Conservation (phyloP, 352 stramenopile genomes). For the Blastocystis sp. region DNA sequence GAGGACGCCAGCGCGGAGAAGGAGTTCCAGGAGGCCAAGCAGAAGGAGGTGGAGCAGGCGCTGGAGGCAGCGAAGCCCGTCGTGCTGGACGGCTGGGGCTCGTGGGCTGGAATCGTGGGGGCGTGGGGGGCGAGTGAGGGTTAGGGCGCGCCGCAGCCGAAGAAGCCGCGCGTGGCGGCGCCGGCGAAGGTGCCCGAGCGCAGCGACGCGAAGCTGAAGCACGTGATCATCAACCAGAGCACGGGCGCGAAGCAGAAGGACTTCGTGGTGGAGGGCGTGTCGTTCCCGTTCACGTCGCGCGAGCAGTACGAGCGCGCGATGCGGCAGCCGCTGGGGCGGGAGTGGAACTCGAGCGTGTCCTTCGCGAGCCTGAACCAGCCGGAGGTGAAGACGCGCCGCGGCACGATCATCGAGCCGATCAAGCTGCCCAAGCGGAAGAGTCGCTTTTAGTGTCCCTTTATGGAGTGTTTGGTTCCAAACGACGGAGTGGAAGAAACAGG, state of each 20-base stretch:
- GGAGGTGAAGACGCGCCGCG: constrained; percentile 58
- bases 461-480: background rate
- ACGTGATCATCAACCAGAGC: constrained; percentile 76
- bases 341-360: constrained; percentile 72
- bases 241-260: constrained; percentile 71
- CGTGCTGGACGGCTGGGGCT: constrained; percentile 86
- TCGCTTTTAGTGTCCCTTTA: background rate
- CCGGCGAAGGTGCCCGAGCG: constrained; percentile 76
- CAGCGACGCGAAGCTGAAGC: constrained; percentile 80
- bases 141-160: constrained; percentile 19
- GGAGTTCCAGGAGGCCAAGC: constrained; percentile 78
- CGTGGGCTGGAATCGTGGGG: constrained; percentile 64
- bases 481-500: background rate
- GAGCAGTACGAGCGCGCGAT: constrained; percentile 95
- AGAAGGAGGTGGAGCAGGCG: constrained; percentile 80
- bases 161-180: constrained; percentile 69
- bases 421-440: constrained; percentile 21
- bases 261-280: constrained; percentile 79
- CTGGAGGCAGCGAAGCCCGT: constrained; percentile 73
- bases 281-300: constrained; percentile 92
- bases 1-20: constrained; percentile 85
- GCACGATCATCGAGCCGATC: constrained; percentile 63
- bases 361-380: constrained; percentile 69
- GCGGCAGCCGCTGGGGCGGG: constrained; percentile 84
- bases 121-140: background rate